These are phyloP conservation scores for Calocybe cyanea DNA, from an alignment of 768 basidiomycete genomes.

Conservation along the genomic window DNA sequence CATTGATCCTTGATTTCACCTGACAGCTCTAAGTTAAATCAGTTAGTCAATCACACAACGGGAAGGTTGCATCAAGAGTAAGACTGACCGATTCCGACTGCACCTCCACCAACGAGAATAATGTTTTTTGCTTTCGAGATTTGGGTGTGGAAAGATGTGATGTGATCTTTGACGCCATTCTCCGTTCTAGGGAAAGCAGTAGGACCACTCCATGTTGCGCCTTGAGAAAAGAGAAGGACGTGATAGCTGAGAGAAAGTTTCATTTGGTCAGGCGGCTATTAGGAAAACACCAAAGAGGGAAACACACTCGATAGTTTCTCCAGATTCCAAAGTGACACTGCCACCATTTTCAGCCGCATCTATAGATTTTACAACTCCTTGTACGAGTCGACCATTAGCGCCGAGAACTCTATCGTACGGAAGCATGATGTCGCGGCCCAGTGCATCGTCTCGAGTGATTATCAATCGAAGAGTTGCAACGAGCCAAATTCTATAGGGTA, in stretches of 20 bases:
- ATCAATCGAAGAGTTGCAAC: constrained; percentile 51
- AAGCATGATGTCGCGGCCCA: constrained; percentile 45
- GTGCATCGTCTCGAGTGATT: constrained; percentile 38
- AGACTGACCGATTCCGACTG: constrained; percentile 49
- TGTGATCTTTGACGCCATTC: constrained; percentile 23
- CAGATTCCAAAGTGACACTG: constrained; percentile 45
- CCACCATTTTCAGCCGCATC: constrained; percentile 30
- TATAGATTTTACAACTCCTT: constrained; percentile 34
- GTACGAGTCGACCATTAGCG: constrained; percentile 43
- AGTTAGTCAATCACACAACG: no score
- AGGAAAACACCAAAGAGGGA: not conserved
- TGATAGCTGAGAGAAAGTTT: constrained; percentile 33
- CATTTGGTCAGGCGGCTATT: not conserved
- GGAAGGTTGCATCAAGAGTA: not conserved
- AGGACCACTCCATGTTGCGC: constrained; percentile 50
- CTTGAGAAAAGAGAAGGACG: constrained; percentile 60
- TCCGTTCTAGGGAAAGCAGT: constrained; percentile 39
- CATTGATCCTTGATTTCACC: constrained; percentile 41
- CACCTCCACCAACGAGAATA: constrained; percentile 55
- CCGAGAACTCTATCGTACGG: constrained; percentile 52
- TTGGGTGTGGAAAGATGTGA: constrained; percentile 27
- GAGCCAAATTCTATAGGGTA: constrained; percentile 47
- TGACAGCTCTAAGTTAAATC: constrained; percentile 28
- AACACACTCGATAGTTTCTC: constrained; percentile 38
- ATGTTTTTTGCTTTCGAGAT: constrained; percentile 38